These are phyloP conservation scores for Yamadazyma olivae DNA, from an alignment of 805 yeast species.

Conservation along the genomic window DNA sequence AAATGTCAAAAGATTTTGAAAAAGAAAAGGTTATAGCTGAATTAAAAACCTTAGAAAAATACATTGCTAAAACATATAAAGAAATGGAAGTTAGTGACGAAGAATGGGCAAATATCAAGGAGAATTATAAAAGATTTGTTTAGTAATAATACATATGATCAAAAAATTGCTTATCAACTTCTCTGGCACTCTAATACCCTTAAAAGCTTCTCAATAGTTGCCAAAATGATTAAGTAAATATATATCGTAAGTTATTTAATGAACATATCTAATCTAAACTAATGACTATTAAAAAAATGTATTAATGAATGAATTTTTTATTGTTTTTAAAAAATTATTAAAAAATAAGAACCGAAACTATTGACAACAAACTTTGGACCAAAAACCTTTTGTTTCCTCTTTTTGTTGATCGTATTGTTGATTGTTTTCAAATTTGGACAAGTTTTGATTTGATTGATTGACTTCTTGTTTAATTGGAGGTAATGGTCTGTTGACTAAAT, in stretches of 20 bases:
- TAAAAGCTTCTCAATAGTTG: too few species aligned
- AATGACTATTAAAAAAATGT: too few species aligned
- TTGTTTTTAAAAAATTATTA: too few species aligned
- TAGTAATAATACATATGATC: too few species aligned
- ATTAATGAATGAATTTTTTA: too few species aligned
- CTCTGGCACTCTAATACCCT: too few species aligned
- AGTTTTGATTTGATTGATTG: constrained; percentile 1
- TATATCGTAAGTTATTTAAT: too few species aligned
- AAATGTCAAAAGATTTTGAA: constrained; percentile 17
- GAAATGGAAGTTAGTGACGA: constrained; percentile 23
- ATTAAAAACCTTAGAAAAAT: constrained; percentile 21
- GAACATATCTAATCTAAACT: too few species aligned
- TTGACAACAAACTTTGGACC: constrained; percentile 43
- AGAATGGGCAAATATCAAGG: constrained; percentile 4
- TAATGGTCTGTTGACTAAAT: constrained; percentile 46
- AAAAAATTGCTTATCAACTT: too few species aligned
- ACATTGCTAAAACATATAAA: constrained; percentile 19
- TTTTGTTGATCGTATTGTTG: constrained; percentile 40
- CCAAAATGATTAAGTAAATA: too few species aligned
- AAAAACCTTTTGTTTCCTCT: constrained; percentile 39
- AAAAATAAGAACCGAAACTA: constrained; percentile 13
- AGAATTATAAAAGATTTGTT: constrained; percentile 1
- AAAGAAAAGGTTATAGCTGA: constrained; percentile 20
- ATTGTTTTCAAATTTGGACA: constrained; percentile 8
- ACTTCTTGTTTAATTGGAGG: constrained; percentile 45